phyloP scores from a whole-genome alignment of 371 early-diverging fungal genomes.

The Mucor saturninus region DNA sequence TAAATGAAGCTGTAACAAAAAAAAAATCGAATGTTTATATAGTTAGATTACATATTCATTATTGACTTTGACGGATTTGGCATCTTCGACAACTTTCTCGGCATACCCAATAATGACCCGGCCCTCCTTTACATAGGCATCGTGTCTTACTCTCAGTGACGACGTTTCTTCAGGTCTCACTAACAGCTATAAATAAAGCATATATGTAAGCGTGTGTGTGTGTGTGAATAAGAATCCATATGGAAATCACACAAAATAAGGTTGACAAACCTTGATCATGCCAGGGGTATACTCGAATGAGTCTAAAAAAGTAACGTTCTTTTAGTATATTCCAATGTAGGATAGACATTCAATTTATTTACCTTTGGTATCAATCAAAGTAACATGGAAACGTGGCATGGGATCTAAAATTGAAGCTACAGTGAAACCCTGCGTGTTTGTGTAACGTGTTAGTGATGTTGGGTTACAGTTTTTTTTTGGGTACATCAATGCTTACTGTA shows the following conservation, averaged over 20 bases:
- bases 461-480: neutral
- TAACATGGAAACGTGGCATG: slow-evolving; percentile 47
- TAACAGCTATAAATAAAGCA: slow-evolving; percentile 17
- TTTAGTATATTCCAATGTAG: neutral
- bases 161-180: slow-evolving; percentile 40
- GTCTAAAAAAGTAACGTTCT: slow-evolving; percentile 17
- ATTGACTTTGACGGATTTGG: slow-evolving; percentile 32
- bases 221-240: neutral
- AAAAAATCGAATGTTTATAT: slow-evolving; percentile 1
- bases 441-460: slow-evolving; percentile 1
- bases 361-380: slow-evolving; percentile 50
- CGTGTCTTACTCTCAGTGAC: slow-evolving; percentile 44
- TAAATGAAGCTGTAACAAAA: neutral
- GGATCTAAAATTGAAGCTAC: slow-evolving; percentile 46
- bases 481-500: slow-evolving; percentile 18
- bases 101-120: slow-evolving; percentile 45
- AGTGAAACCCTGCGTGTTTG: slow-evolving; percentile 37
- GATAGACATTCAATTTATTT: neutral
- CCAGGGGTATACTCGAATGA: slow-evolving; percentile 49
- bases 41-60: slow-evolving; percentile 28
- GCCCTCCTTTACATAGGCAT: slow-evolving; percentile 42
- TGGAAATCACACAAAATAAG: neutral
- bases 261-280: slow-evolving; percentile 29
- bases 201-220: neutral
- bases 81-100: slow-evolving; percentile 29